phyloP scores from a whole-genome alignment of 345 rosid genomes.

The Acer yangbiense region DNA sequence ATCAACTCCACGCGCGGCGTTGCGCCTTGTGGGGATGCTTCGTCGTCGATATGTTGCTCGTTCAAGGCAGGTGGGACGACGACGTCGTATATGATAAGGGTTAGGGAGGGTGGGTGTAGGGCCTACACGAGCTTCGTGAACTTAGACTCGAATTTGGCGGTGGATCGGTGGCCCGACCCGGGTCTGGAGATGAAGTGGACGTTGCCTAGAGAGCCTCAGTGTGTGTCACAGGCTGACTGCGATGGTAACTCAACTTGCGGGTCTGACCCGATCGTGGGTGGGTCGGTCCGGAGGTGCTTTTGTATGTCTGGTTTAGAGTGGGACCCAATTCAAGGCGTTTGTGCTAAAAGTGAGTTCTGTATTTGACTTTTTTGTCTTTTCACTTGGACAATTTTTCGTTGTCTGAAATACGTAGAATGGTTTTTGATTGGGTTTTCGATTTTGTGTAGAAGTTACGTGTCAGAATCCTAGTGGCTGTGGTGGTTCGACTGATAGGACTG shows the following conservation, averaged over 20 bases:
- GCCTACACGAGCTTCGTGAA: conserved; percentile 52
- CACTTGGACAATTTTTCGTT: neutral
- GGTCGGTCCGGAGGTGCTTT: conserved; percentile 37
- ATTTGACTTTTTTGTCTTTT: neutral
- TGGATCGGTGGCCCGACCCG: conserved; percentile 42
- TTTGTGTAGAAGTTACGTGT: conserved; percentile 36
- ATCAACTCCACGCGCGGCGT: conserved; percentile 9
- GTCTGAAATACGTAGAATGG: neutral
- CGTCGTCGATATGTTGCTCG: conserved; percentile 40
- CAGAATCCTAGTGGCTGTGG: conserved; percentile 39
- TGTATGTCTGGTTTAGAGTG: conserved; percentile 31
- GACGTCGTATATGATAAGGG: conserved; percentile 39
- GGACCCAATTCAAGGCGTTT: conserved; percentile 40
- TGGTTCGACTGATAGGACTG: conserved; percentile 26
- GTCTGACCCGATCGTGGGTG: conserved; percentile 13
- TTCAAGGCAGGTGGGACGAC: conserved; percentile 36
- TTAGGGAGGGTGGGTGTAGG: conserved; percentile 37
- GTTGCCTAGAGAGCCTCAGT: conserved; percentile 39
- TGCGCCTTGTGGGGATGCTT: conserved; percentile 27
- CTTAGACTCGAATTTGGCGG: conserved; percentile 30
- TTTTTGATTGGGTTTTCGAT: neutral
- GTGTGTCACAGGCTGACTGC: conserved; percentile 43
- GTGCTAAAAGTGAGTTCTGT: conserved; percentile 27
- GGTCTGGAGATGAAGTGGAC: conserved; percentile 52
- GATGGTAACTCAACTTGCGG: conserved; percentile 42